phyloP scores from a whole-genome alignment of 2,329 filamentous ascomycete genomes.

The Mollisia scopiformis region DNA sequence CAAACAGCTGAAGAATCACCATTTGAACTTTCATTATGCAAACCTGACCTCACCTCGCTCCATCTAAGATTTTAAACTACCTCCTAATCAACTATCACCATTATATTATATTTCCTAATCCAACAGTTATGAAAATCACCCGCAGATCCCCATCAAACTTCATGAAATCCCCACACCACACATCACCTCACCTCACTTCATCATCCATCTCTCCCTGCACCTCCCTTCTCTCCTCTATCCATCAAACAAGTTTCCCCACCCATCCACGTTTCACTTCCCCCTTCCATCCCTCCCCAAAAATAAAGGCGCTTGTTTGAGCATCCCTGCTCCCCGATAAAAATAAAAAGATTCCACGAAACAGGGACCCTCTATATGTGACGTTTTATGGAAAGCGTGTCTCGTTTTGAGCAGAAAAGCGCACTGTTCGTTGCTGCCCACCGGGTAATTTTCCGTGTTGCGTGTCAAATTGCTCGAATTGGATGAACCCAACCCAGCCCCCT shows the following conservation, averaged over 20 bases:
- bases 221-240: neutral
- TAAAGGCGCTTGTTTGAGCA: neutral
- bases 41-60: neutral
- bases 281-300: neutral
- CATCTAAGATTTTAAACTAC: too few species aligned
- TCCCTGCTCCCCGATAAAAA: neutral
- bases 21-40: neutral
- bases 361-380: neutral
- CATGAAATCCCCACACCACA: neutral
- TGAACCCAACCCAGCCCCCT: neutral
- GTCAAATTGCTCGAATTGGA: neutral
- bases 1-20: conserved; percentile 3
- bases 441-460: neutral
- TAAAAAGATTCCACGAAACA: neutral
- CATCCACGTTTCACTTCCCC: neutral
- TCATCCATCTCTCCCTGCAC: neutral
- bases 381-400: neutral
- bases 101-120: too few species aligned
- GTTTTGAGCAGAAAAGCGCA: neutral
- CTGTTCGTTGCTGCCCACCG: neutral
- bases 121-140: neutral
- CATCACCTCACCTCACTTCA: neutral
- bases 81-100: too few species aligned
- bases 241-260: neutral
- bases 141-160: neutral